Evolutionary conservation across 768 basidiomycete genomes (phyloP), one percentile per base, ranked within the genome.

Genomic region (Psilocybe sp.): DNA sequence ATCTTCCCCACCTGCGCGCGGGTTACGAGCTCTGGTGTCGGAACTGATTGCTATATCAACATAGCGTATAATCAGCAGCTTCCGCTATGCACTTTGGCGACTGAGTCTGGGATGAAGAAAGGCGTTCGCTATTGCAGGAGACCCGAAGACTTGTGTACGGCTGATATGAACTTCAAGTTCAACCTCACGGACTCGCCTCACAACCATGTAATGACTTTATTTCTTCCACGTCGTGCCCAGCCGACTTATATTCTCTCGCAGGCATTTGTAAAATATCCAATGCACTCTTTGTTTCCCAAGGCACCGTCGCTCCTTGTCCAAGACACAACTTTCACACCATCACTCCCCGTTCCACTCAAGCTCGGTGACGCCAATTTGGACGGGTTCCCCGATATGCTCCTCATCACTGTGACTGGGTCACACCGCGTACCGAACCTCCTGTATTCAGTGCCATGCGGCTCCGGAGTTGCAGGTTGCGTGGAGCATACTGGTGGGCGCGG

Each of bases 21-120:
- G 2, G 81, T 90, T n/a, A 85, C 88, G 0, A 64, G 73, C 1
- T 82, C 77, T 0, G 93, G 94, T 2, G 68, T 89, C 0, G 94
- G 94, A 10, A 71, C 71, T 2, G 78, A 81, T 36, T 98, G 97
- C 64, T 73, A 72, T 44, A 80, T 99, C 66, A 96, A 95, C 62
- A 87, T 98, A 49, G 95, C 85, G 4, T 98, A 92, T 70, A 99
- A 98, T 66, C 77, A 85, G 54, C 97, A 99, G 64, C 80, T 93
- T 20, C 82, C 85, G 0, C 76, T 96, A 0, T 99, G 97, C 64
- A 63, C 80, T 1, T 76, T 78, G 0, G 64, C 82, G 1, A 77
- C 81, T 0, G 72, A 79, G 12, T 71, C 74, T 10, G 74, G 73
- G 6, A 51, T 73, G 4, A 76, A 73, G 57, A 74, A 81, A 56